phyloP scores from a whole-genome alignment of 2,329 filamentous ascomycete genomes.

The Calonectria fujianensis region DNA sequence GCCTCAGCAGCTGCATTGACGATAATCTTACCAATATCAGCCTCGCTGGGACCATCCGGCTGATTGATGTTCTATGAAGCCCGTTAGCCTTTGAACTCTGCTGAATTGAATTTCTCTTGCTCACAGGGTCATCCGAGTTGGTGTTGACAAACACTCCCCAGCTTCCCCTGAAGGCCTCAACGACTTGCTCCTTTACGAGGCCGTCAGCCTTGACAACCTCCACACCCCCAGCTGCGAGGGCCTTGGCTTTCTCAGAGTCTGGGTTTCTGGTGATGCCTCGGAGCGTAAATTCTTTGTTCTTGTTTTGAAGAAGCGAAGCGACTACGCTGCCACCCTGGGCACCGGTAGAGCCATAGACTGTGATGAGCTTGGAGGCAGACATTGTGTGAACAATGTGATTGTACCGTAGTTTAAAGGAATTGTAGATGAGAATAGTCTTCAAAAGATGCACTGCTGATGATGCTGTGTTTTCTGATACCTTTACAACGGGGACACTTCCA shows the following conservation, averaged over 20 bases:
- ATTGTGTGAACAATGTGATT: constrained; percentile 39
- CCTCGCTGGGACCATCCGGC: constrained; percentile 56
- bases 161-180: constrained; percentile 56
- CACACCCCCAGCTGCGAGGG: constrained; percentile 51
- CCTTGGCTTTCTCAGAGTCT: constrained; percentile 55
- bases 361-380: constrained; percentile 55
- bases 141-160: constrained; percentile 60
- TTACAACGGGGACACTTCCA: background rate
- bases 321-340: constrained; percentile 58
- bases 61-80: constrained; percentile 50
- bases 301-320: constrained; percentile 57
- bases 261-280: constrained; percentile 57
- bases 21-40: constrained; percentile 60
- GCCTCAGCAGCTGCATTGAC: constrained; percentile 59
- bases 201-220: constrained; percentile 59
- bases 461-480: constrained; percentile 41
- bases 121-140: constrained; percentile 58
- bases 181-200: constrained; percentile 48
- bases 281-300: constrained; percentile 52
- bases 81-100: constrained; percentile 28
- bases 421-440: background rate
- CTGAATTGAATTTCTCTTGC: constrained; percentile 1
- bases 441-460: constrained; percentile 6
- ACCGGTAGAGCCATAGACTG: constrained; percentile 59
- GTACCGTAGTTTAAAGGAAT: background rate